phyloP scores from a whole-genome alignment of 345 rosid genomes.

The Stellera chamaejasme region DNA sequence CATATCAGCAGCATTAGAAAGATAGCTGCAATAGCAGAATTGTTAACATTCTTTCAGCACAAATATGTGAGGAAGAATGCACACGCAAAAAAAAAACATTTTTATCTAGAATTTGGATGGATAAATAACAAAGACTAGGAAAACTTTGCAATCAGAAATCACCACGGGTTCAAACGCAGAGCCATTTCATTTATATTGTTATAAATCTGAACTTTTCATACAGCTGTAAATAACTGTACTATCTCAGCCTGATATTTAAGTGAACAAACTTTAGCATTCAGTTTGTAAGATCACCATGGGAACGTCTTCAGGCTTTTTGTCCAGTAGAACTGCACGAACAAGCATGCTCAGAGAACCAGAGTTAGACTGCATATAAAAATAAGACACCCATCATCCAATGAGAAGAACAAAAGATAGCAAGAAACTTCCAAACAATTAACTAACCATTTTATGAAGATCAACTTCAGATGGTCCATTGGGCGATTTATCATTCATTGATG shows the following conservation, averaged over 20 bases:
- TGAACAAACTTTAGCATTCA: background rate
- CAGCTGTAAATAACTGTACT: background rate
- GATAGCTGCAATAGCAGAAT: background rate
- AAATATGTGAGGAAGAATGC: too few relatives aligned
- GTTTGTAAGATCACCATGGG: constrained; percentile 31
- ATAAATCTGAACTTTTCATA: too few relatives aligned
- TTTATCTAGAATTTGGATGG: too few relatives aligned
- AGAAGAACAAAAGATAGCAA: background rate
- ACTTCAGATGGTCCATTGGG: constrained; percentile 20
- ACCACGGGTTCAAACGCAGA: too few relatives aligned
- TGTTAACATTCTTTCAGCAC: background rate
- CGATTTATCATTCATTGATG: constrained; percentile 39
- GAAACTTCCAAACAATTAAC: constrained; percentile 22
- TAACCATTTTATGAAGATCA: constrained; percentile 59
- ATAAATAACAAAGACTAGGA: too few relatives aligned
- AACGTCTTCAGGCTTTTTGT: constrained; percentile 81
- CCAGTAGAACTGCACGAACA: constrained; percentile 63
- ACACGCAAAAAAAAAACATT: too few relatives aligned
- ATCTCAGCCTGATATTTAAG: background rate
- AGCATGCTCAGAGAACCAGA: constrained; percentile 61
- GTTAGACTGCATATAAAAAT: constrained; percentile 5
- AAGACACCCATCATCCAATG: too few relatives aligned
- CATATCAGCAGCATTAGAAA: constrained; percentile 2
- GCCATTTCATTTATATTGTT: too few relatives aligned
- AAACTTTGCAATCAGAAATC: too few relatives aligned